phyloP scores from a whole-genome alignment of 345 rosid genomes.

The Tarenaya hassleriana region DNA sequence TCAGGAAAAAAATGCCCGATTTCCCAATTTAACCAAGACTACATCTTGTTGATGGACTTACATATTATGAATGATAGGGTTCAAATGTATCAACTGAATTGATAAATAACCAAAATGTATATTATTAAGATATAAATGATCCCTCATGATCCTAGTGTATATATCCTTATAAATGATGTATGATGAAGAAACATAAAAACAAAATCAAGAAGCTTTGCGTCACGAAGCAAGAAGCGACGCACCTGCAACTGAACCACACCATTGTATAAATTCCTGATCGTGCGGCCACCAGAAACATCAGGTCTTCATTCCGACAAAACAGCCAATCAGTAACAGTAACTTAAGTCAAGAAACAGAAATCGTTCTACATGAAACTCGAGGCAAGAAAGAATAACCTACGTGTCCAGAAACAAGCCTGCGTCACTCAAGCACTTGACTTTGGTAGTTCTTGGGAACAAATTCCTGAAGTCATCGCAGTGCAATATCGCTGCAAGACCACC shows the following conservation, averaged over 20 bases:
- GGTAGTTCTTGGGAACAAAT: constrained; percentile 52
- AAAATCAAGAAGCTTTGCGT: constrained; percentile 8
- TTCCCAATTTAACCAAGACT: no score
- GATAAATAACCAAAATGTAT: no score
- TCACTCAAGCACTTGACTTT: constrained; percentile 95
- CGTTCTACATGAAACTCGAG: constrained; percentile 3
- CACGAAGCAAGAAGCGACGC: constrained; percentile 1
- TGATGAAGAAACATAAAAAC: no score
- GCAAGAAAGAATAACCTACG: constrained; percentile 37
- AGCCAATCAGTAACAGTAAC: constrained; percentile 10
- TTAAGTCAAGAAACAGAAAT: constrained; percentile 1
- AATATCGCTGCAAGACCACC: constrained; percentile 90
- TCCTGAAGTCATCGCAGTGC: constrained; percentile 82
- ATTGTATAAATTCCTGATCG: constrained; percentile 60
- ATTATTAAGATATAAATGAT: no score
- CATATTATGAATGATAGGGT: no score
- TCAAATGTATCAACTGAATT: no score
- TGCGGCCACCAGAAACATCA: constrained; percentile 83
- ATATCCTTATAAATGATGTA: no score
- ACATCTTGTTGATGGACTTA: no score
- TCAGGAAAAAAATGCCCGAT: no score
- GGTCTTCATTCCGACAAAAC: constrained; percentile 36
- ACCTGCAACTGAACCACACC: constrained; percentile 90
- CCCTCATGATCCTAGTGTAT: no score
- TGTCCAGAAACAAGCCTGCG: constrained; percentile 91